These are phyloP conservation scores for Stygiomarasmius scandens DNA, from an alignment of 1,284 basidiomycete species.

Conservation along the genomic window DNA sequence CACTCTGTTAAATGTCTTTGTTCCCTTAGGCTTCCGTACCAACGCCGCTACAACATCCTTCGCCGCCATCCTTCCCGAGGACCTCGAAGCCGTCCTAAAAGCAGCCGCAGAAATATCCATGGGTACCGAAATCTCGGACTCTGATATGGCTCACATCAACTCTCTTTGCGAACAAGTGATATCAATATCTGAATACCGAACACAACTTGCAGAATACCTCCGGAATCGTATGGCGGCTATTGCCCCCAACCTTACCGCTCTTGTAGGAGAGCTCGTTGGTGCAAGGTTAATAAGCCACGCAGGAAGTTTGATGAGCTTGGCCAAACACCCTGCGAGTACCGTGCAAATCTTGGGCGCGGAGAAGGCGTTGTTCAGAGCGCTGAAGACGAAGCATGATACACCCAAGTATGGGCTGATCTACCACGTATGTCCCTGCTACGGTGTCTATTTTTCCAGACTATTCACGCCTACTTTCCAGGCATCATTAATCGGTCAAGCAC, in stretches of 20 bases:
- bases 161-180: constrained; percentile 97
- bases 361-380: constrained; percentile 96
- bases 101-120: constrained; percentile 95
- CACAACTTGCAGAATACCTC: constrained; percentile 93
- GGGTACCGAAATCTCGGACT: constrained; percentile 98
- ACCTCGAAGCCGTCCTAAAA: constrained; percentile 90
- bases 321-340: constrained; percentile 97
- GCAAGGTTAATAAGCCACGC: constrained; percentile 97
- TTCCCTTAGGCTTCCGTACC: constrained; percentile 88
- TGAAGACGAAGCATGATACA: constrained; percentile 99
- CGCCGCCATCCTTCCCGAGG: constrained; percentile 90
- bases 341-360: constrained; percentile 98
- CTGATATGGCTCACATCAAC: constrained; percentile 94
- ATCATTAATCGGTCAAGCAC: constrained; percentile 94
- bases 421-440: constrained; percentile 56
- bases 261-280: constrained; percentile 96
- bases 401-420: constrained; percentile 98
- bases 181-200: constrained; percentile 91
- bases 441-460: constrained; percentile 4
- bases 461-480: constrained; percentile 50
- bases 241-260: constrained; percentile 93
- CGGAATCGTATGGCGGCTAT: constrained; percentile 97
- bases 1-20: constrained; percentile 14
- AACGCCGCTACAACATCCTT: constrained; percentile 89
- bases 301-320: constrained; percentile 90